Evolutionary conservation across 805 yeast species (phyloP).

Genomic region (Myxozyma nipponensis): DNA sequence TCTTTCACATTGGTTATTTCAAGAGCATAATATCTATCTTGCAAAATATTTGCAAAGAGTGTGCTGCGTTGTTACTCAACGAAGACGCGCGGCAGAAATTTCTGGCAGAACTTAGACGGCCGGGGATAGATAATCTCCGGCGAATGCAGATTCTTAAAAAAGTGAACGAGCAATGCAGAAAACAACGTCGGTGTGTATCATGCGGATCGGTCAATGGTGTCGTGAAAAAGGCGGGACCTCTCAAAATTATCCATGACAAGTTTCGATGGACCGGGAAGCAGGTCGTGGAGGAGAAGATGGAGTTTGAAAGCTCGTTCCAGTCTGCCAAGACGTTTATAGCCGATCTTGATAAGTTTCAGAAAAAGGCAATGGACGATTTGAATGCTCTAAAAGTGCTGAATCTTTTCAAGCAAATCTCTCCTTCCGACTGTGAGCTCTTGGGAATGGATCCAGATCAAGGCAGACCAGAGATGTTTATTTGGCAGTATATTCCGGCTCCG

Average conservation of each 20-base stretch:
- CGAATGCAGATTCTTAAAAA: conserved; percentile 84
- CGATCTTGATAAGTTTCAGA: conserved; percentile 80
- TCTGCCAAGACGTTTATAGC: conserved; percentile 72
- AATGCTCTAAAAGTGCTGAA: conserved; percentile 88
- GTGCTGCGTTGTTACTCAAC: conserved; percentile 73
- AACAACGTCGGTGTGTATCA: conserved; percentile 82
- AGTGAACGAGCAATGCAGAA: conserved; percentile 87
- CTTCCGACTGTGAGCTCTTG: conserved; percentile 85
- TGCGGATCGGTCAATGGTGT: conserved; percentile 94
- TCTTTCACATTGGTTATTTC: conserved; percentile 96
- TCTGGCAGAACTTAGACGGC: conserved; percentile 74
- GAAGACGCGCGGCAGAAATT: conserved; percentile 68
- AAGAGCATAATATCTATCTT: conserved; percentile 82
- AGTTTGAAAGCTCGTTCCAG: conserved; percentile 84
- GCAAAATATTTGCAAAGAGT: conserved; percentile 85
- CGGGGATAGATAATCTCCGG: conserved; percentile 83
- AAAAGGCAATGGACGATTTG: conserved; percentile 85
- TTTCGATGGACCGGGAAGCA: conserved; percentile 95
- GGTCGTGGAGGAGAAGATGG: conserved; percentile 72
- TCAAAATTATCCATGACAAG: conserved; percentile 92
- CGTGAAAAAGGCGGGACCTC: conserved; percentile 94
- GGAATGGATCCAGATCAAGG: conserved; percentile 89
- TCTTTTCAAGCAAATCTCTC: conserved; percentile 77
- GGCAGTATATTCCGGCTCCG: conserved; percentile 98
- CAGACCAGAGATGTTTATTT: conserved; percentile 91